These are phyloP conservation scores for Mycoemilia scoparia DNA, from an alignment of 192 early-diverging fungal genomes.

Conservation along the genomic window DNA sequence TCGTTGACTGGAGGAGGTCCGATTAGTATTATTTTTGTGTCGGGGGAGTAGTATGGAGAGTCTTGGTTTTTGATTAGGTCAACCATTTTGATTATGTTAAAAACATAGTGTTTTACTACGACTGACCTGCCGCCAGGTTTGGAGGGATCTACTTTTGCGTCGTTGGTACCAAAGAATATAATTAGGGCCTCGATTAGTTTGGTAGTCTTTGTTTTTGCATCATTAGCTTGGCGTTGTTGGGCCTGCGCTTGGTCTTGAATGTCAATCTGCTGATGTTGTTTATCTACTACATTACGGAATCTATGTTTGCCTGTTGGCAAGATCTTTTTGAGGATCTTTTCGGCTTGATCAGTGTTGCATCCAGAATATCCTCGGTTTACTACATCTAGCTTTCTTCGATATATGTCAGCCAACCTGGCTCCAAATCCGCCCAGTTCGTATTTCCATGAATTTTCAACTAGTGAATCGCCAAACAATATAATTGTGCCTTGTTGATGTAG, in stretches of 20 bases:
- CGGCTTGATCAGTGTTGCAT: constrained; percentile 45
- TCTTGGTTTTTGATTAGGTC: constrained; percentile 27
- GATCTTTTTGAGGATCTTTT: constrained; percentile 32
- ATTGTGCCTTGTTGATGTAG: too few relatives aligned
- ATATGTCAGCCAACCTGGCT: constrained; percentile 35
- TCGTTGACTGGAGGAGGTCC: constrained; percentile 55
- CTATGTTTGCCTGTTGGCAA: constrained; percentile 23
- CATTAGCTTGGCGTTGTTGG: too few relatives aligned
- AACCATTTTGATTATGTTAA: constrained; percentile 45
- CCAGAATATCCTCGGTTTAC: constrained; percentile 66
- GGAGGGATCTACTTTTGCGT: constrained; percentile 32
- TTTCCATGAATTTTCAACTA: too few relatives aligned
- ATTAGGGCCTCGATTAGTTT: constrained; percentile 41
- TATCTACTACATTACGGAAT: too few relatives aligned
- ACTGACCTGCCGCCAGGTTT: constrained; percentile 47
- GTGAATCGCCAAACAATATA: too few relatives aligned
- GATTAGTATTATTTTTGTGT: constrained; percentile 43
- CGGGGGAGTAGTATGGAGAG: constrained; percentile 37
- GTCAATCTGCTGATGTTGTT: background rate
- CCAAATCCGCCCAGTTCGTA: too few relatives aligned
- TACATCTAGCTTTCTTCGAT: constrained; percentile 50
- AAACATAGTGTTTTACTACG: constrained; percentile 32
- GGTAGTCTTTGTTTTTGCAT: too few relatives aligned
- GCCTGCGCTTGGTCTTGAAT: too few relatives aligned
- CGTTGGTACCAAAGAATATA: constrained; percentile 72